These are phyloP conservation scores for Trypanosoma scelopori DNA, from an alignment of 208 protist genomes.

Conservation along the genomic window DNA sequence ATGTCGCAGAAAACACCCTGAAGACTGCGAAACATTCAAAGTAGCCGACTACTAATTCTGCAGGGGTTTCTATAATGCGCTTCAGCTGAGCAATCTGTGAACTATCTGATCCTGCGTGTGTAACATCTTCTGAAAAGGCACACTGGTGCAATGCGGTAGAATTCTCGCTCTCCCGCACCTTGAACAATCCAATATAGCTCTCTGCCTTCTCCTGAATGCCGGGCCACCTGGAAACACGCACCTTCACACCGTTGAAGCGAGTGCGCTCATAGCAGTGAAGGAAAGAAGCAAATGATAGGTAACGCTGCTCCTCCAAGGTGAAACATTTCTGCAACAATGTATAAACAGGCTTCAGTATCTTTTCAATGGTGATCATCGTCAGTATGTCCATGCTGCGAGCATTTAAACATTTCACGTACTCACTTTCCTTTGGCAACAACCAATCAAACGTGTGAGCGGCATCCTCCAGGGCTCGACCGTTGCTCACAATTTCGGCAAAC, in stretches of 20 bases:
- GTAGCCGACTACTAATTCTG: conserved; percentile 54
- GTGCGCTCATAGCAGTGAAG: conserved; percentile 65
- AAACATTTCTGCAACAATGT: conserved; percentile 31
- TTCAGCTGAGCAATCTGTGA: conserved; percentile 10
- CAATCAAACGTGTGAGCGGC: conserved; percentile 62
- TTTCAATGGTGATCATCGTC: conserved; percentile 3
- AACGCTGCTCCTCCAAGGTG: conserved; percentile 41
- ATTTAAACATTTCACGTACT: neutral
- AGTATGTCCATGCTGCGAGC: neutral
- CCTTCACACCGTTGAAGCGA: conserved; percentile 56
- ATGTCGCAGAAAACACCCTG: conserved; percentile 34
- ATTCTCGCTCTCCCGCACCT: conserved; percentile 19
- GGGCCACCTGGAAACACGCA: conserved; percentile 49
- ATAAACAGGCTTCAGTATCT: conserved; percentile 24
- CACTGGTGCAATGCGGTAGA: neutral
- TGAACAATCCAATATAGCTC: conserved; percentile 40
- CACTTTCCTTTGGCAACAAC: conserved; percentile 33
- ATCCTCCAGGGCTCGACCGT: conserved; percentile 44
- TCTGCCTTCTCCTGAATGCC: conserved; percentile 41
- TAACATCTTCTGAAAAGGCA: neutral
- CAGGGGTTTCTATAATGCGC: conserved; percentile 34
- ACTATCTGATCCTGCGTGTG: neutral
- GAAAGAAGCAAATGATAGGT: conserved; percentile 56
- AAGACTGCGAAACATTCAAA: conserved; percentile 57
- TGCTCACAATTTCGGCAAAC: conserved; percentile 59